Base-by-base conservation (phyloP, 108 stramenopile species). In the Cylindrotheca closterium region DNA sequence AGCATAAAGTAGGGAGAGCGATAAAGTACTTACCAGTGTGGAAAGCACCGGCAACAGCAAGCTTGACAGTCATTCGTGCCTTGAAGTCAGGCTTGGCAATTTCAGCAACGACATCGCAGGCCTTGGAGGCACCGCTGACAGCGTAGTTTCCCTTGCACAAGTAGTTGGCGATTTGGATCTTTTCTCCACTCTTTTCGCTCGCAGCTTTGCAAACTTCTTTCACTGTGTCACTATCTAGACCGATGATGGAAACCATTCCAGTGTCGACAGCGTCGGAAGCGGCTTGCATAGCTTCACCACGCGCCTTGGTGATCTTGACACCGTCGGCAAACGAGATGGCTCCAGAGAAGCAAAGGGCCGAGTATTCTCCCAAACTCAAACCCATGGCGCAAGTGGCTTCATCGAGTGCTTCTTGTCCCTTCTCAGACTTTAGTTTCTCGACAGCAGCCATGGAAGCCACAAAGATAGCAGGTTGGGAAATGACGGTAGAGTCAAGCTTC, bases 141-240 rank as follows among this genome's bases (percentile, higher is more conserved):
- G 97, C 98, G 69, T 98, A 98, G 79, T 98, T 98, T 10, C 97
- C 97, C 47, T 87, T 90, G 84, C 96, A 97, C 51, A 98, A 67
- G 60, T 77, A 97, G 78, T 98, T 98, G 71, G 97, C 98, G 52
- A 97, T 95, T 67, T 92, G 86, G 55, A 96, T 78, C 22, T 74
- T 68, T 55, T 92, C 89, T 4, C 74, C 74, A 17, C 77, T 79
- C 67, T 91, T 87, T 67, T 92, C 87, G 30, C 80, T 67, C 12
- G 96, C 97, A 24, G 69, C 78, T 50, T 63, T 76, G 59, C 96
- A 97, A 21, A 98, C 72, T 55, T 97, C 93, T 49, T 67, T 75
- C 46, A 95, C 94, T 54, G 79, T 86, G 4, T 83, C 95, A 47
- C 86, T 85, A 46, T 78, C 79, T 18, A 98, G 81, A n/a, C 98